Evolutionary conservation across 164 flowering plant genomes (phyloP).

Genomic region (Litsea cubeba): DNA sequence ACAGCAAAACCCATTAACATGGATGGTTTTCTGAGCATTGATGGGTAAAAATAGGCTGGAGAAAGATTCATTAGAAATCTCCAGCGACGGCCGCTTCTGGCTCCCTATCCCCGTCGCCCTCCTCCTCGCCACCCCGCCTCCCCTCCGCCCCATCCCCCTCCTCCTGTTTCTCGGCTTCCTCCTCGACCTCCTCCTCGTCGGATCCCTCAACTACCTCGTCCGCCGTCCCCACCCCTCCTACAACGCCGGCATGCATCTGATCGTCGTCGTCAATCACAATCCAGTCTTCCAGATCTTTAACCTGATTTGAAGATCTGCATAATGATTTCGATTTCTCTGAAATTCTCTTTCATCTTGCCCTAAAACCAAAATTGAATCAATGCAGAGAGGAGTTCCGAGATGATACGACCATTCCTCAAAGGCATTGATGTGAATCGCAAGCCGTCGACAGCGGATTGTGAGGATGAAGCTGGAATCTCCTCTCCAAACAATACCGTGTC

Average conservation of each 20-base stretch:
- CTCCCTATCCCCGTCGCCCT: slow-evolving; percentile 49
- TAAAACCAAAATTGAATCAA: no score
- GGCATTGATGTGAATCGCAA: slow-evolving; percentile 76
- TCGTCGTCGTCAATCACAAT: slow-evolving; percentile 51
- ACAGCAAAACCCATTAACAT: no score
- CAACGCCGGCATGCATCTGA: slow-evolving; percentile 56
- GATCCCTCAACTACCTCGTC: slow-evolving; percentile 43
- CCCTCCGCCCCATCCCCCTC: slow-evolving; percentile 24
- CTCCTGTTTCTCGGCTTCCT: slow-evolving; percentile 45
- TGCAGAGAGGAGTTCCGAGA: slow-evolving; percentile 46
- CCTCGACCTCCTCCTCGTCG: slow-evolving; percentile 43
- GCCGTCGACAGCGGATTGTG: slow-evolving; percentile 44
- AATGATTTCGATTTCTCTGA: no score
- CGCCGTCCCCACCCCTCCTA: slow-evolving; percentile 76
- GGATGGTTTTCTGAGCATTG: no score
- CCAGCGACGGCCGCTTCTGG: slow-evolving; percentile 81
- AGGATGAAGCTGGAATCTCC: slow-evolving; percentile 60
- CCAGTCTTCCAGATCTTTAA: no score
- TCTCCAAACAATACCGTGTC: slow-evolving; percentile 41
- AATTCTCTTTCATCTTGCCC: no score
- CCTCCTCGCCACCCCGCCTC: slow-evolving; percentile 25
- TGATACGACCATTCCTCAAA: slow-evolving; percentile 46
- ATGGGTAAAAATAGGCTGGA: no score
- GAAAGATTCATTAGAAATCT: slow-evolving; percentile 31
- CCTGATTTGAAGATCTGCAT: no score